Evolutionary conservation across 2,329 filamentous ascomycete species (phyloP).

Genomic region (Phaeosphaeriaceae sp.): DNA sequence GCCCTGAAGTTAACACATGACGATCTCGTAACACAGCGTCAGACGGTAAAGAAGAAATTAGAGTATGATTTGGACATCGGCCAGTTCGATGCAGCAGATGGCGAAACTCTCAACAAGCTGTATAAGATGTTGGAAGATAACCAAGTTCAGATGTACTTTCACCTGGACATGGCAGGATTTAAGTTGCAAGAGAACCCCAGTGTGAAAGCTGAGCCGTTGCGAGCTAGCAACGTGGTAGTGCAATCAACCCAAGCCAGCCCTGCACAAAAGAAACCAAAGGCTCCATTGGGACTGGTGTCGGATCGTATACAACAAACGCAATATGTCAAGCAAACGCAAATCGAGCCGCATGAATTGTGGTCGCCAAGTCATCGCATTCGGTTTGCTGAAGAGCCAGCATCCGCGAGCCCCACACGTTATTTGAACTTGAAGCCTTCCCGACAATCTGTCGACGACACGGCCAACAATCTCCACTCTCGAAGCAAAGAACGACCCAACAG

Average conservation of each 20-base stretch:
- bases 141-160: conserved; percentile 36
- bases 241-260: conserved; percentile 42
- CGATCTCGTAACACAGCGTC: conserved; percentile 22
- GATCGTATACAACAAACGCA: conserved; percentile 42
- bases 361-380: conserved; percentile 35
- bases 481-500: conserved; percentile 23
- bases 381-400: conserved; percentile 28
- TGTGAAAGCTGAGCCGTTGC: conserved; percentile 14
- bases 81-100: conserved; percentile 33
- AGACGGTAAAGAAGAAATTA: conserved; percentile 36
- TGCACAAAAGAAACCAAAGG: conserved; percentile 17
- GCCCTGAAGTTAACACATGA: conserved; percentile 26
- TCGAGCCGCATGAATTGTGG: conserved; percentile 32
- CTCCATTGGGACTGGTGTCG: conserved; percentile 10
- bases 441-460: not conserved
- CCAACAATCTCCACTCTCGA: conserved; percentile 3
- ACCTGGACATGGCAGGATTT: conserved; percentile 35
- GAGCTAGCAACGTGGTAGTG: conserved; percentile 30
- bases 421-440: conserved; percentile 9
- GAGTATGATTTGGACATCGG: conserved; percentile 38
- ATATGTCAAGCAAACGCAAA: conserved; percentile 41
- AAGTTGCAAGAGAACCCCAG: conserved; percentile 19
- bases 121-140: conserved; percentile 36
- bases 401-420: conserved; percentile 20
- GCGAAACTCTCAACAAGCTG: conserved; percentile 30